phyloP scores from a whole-genome alignment of 2,329 filamentous ascomycete genomes.

The Xylariaceae sp. region DNA sequence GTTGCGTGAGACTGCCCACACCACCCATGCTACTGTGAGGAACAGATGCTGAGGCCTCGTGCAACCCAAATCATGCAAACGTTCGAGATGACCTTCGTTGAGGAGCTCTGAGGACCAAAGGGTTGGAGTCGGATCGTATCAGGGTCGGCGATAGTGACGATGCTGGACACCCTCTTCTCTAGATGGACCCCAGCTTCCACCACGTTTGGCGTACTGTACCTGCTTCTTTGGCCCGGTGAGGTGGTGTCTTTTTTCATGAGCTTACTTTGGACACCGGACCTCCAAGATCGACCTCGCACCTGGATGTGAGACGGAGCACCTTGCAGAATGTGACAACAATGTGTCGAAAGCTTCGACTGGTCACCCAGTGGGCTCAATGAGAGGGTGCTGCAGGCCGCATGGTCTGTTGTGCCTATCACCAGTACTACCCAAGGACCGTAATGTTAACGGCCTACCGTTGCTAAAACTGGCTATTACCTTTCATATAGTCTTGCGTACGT shows the following conservation, averaged over 20 bases:
- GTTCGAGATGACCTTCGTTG: constrained; percentile 12
- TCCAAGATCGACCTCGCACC: constrained; percentile 19
- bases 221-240: constrained; percentile 24
- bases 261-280: constrained; percentile 14
- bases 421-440: constrained; percentile 11
- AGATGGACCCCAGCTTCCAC: constrained; percentile 6
- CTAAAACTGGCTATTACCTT: constrained; percentile 14
- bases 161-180: constrained; percentile 19
- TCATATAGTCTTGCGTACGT: constrained; percentile 14
- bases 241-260: constrained; percentile 12
- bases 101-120: constrained; percentile 5
- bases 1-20: constrained; percentile 19
- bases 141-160: constrained; percentile 14
- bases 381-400: constrained; percentile 18
- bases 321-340: constrained; percentile 18
- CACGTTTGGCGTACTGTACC: constrained; percentile 19
- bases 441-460: constrained; percentile 18
- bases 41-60: constrained; percentile 29
- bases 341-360: constrained; percentile 18
- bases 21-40: constrained; percentile 19
- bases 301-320: constrained; percentile 22
- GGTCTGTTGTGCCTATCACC: constrained; percentile 24
- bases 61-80: constrained; percentile 24
- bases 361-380: constrained; percentile 17
- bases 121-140: constrained; percentile 17